Evolutionary conservation across 371 early-diverging fungal genomes (phyloP).

Genomic region (Mortierella polycephala): DNA sequence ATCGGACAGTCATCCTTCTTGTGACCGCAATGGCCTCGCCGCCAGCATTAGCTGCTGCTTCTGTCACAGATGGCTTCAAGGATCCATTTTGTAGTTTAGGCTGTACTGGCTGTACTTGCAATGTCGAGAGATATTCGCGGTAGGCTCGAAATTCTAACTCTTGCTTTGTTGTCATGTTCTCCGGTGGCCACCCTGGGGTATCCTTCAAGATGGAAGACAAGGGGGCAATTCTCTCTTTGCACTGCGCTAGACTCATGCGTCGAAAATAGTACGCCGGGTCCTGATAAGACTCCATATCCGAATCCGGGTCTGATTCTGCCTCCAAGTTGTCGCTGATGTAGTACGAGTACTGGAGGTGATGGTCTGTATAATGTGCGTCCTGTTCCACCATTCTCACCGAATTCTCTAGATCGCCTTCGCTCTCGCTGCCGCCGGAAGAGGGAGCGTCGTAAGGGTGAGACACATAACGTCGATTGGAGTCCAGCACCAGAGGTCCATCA

Average conservation of each 20-base stretch:
- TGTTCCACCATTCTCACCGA: neutral
- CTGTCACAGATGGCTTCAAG: too few relatives aligned
- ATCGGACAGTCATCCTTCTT: slow-evolving; percentile 9
- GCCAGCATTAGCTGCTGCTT: neutral
- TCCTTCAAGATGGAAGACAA: slow-evolving; percentile 9
- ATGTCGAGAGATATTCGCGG: slow-evolving; percentile 1
- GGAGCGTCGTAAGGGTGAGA: neutral
- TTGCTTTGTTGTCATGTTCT: neutral
- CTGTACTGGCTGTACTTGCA: slow-evolving; percentile 11
- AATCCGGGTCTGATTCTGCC: neutral
- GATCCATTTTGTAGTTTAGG: neutral
- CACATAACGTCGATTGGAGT: neutral
- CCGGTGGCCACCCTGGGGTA: slow-evolving; percentile 4
- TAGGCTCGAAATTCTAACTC: slow-evolving; percentile 4
- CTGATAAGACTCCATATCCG: neutral
- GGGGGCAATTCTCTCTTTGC: neutral
- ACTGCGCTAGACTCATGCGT: too few relatives aligned
- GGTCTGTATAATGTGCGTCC: slow-evolving; percentile 1
- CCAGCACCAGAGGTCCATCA: neutral
- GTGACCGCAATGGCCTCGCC: neutral
- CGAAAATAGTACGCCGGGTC: neutral
- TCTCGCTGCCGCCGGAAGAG: neutral
- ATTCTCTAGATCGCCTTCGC: neutral
- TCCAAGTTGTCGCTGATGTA: too few relatives aligned
- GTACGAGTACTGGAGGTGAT: neutral